Conservation (phyloP, 495 filamentous ascomycete genomes). For the Trichocladium uniseriatum region DNA sequence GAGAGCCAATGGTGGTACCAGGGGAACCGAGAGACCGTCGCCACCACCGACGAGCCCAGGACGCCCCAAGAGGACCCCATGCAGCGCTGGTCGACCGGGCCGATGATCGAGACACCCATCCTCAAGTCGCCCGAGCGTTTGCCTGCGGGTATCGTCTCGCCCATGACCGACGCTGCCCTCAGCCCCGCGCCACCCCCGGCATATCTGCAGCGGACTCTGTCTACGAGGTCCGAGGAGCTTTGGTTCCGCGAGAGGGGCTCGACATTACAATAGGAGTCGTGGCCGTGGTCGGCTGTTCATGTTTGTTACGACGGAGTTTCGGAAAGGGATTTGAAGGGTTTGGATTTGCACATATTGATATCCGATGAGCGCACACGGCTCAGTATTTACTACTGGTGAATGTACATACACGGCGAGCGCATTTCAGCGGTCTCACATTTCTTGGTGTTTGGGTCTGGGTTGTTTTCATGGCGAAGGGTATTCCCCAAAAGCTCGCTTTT, state of each 20-base stretch:
- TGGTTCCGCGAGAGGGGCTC: conserved; percentile 9
- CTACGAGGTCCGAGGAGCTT: conserved; percentile 26
- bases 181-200: conserved; percentile 9
- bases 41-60: not conserved
- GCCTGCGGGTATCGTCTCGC: conserved; percentile 11
- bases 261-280: not conserved
- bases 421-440: too few relatives aligned
- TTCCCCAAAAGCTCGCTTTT: too few relatives aligned
- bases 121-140: too few relatives aligned
- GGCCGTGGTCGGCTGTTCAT: not conserved
- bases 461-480: too few relatives aligned
- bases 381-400: too few relatives aligned
- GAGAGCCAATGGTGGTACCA: conserved; percentile 46
- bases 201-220: conserved; percentile 18
- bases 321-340: not conserved
- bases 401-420: too few relatives aligned
- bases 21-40: conserved; percentile 23
- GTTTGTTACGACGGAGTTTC: not conserved
- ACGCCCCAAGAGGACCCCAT: not conserved
- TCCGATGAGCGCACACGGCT: too few relatives aligned
- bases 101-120: not conserved
- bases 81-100: not conserved
- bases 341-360: too few relatives aligned
- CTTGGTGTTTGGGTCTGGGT: too few relatives aligned
- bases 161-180: conserved; percentile 11